Evolutionary conservation across 2,329 filamentous ascomycete genomes (phyloP).

Genomic region (Periglandula ipomoeae): DNA sequence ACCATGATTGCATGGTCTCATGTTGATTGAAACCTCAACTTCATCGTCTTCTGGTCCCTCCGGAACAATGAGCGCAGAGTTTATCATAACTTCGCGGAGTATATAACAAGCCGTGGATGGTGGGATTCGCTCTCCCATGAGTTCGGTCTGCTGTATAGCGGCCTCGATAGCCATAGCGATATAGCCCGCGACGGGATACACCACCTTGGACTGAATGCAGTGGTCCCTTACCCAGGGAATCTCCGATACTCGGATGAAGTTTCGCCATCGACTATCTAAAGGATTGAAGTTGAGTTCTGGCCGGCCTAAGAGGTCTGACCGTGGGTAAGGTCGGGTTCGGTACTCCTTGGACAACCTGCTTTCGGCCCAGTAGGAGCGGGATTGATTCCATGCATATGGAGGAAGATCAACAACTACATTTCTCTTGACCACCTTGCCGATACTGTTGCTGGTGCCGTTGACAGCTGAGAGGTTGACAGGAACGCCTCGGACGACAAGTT

Average conservation of each 20-base stretch:
- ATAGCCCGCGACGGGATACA: constrained; percentile 47
- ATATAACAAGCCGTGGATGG: no score
- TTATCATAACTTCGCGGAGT: no score
- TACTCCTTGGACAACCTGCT: constrained; percentile 32
- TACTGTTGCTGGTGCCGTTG: constrained; percentile 34
- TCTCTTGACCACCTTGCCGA: no score
- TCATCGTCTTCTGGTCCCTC: no score
- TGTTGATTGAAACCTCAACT: no score
- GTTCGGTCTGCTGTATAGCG: no score
- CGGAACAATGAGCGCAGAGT: no score
- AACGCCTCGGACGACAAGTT: constrained; percentile 36
- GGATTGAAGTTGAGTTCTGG: constrained; percentile 34
- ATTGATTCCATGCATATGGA: constrained; percentile 39
- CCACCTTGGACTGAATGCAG: constrained; percentile 44
- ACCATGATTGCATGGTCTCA: constrained; percentile 19
- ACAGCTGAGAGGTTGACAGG: constrained; percentile 34
- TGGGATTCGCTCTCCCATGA: no score
- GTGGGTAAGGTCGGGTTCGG: constrained; percentile 29
- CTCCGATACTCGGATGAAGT: constrained; percentile 36
- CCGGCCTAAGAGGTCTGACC: constrained; percentile 38
- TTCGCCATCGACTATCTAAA: constrained; percentile 39
- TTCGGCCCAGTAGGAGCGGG: constrained; percentile 39
- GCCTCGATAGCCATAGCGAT: constrained; percentile 43
- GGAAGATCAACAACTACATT: constrained; percentile 32
- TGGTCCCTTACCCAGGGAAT: constrained; percentile 51